These are phyloP conservation scores for Solanum appendiculatum DNA, from an alignment of 257 asterid species.

Conservation along the genomic window DNA sequence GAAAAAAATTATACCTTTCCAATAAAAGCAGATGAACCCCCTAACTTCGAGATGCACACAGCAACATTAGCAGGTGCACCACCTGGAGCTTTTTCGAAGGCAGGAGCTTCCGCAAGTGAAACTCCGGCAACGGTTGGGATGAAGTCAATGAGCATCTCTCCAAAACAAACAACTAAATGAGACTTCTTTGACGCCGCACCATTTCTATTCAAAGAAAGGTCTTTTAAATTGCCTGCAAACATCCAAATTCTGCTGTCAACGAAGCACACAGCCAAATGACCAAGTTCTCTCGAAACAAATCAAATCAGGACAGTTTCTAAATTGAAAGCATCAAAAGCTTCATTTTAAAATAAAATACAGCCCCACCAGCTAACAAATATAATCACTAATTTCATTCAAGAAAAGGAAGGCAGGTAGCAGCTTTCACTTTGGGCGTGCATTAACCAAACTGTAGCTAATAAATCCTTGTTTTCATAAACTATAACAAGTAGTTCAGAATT, in stretches of 20 bases:
- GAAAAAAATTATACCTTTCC: slow-evolving; percentile 53
- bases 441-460: neutral
- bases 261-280: neutral
- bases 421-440: neutral
- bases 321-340: neutral
- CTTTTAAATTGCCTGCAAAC: slow-evolving; percentile 38
- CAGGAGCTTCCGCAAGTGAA: slow-evolving; percentile 91
- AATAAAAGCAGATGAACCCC: slow-evolving; percentile 85
- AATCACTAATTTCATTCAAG: neutral
- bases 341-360: neutral
- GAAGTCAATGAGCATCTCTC: slow-evolving; percentile 91
- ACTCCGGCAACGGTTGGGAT: slow-evolving; percentile 80
- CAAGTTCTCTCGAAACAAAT: neutral
- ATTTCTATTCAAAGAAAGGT: slow-evolving; percentile 31
- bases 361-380: neutral
- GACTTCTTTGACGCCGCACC: slow-evolving; percentile 21
- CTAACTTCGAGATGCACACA: slow-evolving; percentile 67
- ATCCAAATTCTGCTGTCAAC: slow-evolving; percentile 2
- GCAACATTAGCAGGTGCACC: slow-evolving; percentile 98
- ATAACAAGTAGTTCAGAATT: neutral
- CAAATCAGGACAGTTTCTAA: neutral
- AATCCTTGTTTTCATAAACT: neutral
- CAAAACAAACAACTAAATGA: slow-evolving; percentile 69
- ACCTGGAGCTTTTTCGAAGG: slow-evolving; percentile 78
- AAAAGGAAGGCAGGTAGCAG: neutral